These are phyloP conservation scores for Linnemannia zychae DNA, from an alignment of 192 early-diverging fungal genomes.

Conservation along the genomic window DNA sequence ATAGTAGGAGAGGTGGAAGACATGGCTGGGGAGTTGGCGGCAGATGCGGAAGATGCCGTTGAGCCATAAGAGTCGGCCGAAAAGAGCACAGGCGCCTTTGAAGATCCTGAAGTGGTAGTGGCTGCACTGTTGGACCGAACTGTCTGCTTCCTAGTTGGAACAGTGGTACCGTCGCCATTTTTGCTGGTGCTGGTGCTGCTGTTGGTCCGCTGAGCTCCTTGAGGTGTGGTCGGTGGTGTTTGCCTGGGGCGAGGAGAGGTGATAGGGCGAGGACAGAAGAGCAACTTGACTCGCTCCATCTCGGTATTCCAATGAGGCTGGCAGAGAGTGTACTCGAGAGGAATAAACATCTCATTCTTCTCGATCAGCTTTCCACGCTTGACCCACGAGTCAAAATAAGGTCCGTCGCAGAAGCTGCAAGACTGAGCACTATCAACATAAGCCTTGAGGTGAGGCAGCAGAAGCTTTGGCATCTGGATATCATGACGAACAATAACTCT, in stretches of 20 bases:
- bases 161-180: background rate
- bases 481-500: constrained; percentile 78
- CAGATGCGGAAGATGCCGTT: background rate
- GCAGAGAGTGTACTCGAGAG: constrained; percentile 82
- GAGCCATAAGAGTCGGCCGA: background rate
- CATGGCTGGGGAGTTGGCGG: background rate
- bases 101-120: background rate
- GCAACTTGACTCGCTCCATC: constrained; percentile 69
- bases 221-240: background rate
- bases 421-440: constrained; percentile 71
- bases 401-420: constrained; percentile 86
- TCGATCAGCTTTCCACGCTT: constrained; percentile 74
- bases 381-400: constrained; percentile 77
- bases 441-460: constrained; percentile 68
- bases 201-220: background rate
- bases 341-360: constrained; percentile 65
- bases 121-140: background rate
- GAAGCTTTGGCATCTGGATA: constrained; percentile 64
- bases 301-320: constrained; percentile 82
- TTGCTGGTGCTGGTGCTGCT: background rate
- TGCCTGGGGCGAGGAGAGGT: constrained; percentile 63
- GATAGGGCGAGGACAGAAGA: constrained; percentile 74
- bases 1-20: background rate
- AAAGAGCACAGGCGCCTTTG: background rate
- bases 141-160: background rate